phyloP scores from a whole-genome alignment of 768 basidiomycete species.

The Xerocomus potaroensis region DNA sequence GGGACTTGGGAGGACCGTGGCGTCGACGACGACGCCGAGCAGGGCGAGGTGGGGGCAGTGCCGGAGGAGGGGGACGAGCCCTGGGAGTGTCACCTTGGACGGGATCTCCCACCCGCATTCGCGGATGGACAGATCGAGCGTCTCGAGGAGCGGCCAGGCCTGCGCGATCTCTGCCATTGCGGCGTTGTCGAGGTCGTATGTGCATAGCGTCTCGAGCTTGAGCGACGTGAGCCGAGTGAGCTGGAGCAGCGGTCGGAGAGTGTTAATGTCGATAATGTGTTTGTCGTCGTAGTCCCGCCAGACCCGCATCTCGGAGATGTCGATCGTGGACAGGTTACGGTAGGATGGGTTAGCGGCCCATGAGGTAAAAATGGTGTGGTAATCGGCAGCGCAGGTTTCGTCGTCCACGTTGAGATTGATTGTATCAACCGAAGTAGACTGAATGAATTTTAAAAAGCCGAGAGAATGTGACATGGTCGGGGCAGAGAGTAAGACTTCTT shows the following conservation, averaged over 20 bases:
- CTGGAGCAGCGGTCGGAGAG: conserved; percentile 23
- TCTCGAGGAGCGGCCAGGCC: conserved; percentile 28
- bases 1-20: conserved; percentile 18
- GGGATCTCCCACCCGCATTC: conserved; percentile 31
- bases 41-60: conserved; percentile 23
- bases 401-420: conserved; percentile 31
- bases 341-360: conserved; percentile 24
- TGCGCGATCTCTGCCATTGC: conserved; percentile 22
- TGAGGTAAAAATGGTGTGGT: conserved; percentile 18
- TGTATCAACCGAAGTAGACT: conserved; percentile 26
- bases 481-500: conserved; percentile 20
- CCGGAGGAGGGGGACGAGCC: conserved; percentile 19
- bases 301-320: conserved; percentile 29
- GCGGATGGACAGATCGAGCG: conserved; percentile 25
- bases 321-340: conserved; percentile 22
- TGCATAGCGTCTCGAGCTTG: conserved; percentile 29
- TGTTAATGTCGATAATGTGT: conserved; percentile 24
- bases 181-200: conserved; percentile 21
- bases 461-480: conserved; percentile 22
- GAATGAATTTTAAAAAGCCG: conserved; percentile 24
- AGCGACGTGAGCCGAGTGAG: conserved; percentile 19
- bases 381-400: conserved; percentile 26
- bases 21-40: conserved; percentile 27
- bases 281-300: conserved; percentile 29
- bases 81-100: conserved; percentile 23